Evolutionary conservation across 2,329 filamentous ascomycete genomes (phyloP).

Genomic region (Ambrosiella xylebori): DNA sequence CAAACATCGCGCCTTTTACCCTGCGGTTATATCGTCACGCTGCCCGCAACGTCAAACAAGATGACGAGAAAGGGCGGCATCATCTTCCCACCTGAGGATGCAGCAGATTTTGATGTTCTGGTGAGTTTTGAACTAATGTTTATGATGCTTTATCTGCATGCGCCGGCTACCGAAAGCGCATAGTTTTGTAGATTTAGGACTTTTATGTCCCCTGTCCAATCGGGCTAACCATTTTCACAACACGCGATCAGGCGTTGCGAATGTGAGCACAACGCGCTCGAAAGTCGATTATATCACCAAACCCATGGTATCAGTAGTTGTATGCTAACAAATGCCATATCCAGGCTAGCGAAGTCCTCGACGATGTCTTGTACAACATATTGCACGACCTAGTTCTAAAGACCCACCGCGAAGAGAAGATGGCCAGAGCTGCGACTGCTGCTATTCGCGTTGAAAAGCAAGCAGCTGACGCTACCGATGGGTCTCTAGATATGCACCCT

Average conservation of each 20-base stretch:
- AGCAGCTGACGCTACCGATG: conserved; percentile 37
- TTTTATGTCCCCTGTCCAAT: neutral
- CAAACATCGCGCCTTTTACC: neutral
- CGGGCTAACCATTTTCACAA: too few relatives aligned
- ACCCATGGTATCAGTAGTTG: neutral
- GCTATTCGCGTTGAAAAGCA: conserved; percentile 47
- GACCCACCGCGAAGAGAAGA: conserved; percentile 64
- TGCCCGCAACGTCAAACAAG: neutral
- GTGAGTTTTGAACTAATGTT: conserved; percentile 5
- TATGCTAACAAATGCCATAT: neutral
- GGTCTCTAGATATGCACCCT: conserved; percentile 34
- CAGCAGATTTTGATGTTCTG: conserved; percentile 7
- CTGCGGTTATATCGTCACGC: conserved; percentile 2
- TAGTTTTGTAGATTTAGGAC: neutral
- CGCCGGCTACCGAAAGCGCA: too few relatives aligned
- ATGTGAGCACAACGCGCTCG: neutral
- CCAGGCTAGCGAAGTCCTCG: conserved; percentile 48
- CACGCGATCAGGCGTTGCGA: too few relatives aligned
- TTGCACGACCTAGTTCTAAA: conserved; percentile 58
- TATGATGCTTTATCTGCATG: neutral
- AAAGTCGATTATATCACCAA: neutral
- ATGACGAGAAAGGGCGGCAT: conserved; percentile 10
- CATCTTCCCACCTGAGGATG: conserved; percentile 6
- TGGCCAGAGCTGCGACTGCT: conserved; percentile 48
- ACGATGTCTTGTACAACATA: conserved; percentile 60